These are phyloP conservation scores for Paramyrothecium roridum DNA, from an alignment of 2,329 filamentous ascomycete genomes.

Conservation along the genomic window DNA sequence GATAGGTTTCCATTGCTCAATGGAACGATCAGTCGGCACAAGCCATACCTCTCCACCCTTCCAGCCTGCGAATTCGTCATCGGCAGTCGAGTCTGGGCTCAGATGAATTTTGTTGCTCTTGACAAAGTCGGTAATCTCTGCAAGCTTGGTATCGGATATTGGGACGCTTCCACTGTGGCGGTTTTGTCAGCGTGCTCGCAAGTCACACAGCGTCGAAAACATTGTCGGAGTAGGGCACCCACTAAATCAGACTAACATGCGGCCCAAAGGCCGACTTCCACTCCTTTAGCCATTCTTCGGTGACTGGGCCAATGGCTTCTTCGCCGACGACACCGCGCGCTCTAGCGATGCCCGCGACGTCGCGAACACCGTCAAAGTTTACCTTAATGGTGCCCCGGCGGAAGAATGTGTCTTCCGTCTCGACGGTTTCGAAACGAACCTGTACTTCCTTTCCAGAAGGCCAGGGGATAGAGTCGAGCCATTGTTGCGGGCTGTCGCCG, in stretches of 20 bases:
- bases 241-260: background rate
- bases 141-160: background rate
- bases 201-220: no score
- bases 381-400: background rate
- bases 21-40: background rate
- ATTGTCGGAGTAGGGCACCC: background rate
- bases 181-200: no score
- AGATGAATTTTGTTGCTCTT: background rate
- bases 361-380: background rate
- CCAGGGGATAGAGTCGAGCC: background rate
- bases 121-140: background rate
- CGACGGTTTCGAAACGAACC: background rate
- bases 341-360: background rate
- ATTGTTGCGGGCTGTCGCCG: background rate
- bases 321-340: background rate
- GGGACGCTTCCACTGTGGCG: background rate
- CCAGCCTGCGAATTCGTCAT: background rate
- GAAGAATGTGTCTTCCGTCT: background rate
- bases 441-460: background rate
- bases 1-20: background rate
- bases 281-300: background rate
- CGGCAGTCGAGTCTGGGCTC: background rate
- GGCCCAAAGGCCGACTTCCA: background rate
- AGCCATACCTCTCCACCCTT: background rate
- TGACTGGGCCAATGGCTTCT: background rate